Base-by-base conservation (phyloP, 306 rosid genomes). In the Rosa persica region DNA sequence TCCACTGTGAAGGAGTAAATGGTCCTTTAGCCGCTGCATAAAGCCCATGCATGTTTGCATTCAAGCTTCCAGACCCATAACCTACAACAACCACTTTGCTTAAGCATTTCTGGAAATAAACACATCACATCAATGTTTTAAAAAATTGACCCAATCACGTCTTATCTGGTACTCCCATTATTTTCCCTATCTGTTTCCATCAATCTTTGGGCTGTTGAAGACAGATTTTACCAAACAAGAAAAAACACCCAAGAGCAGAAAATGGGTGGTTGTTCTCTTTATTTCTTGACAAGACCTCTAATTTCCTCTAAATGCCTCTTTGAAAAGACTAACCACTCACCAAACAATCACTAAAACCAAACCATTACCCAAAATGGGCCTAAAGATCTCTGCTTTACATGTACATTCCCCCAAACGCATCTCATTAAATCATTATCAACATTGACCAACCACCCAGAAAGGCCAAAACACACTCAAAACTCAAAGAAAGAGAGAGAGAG, bases 1-100 rank as follows among this genome's bases (percentile, higher is more conserved):
- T 72, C 91, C 91, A 85, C 72, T 88, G 91, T n/a, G 86, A 88
- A 30, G 85, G 87, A 58, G 86, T 88, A 79, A 88, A 88, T 67
- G 86, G 87, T 48, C 84, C 91, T 83, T 83, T 83, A 20, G 46
- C 74, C 55, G 81, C 84, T 27, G 80, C 67, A 65, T 67, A 69
- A 76, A 61, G 17, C 79, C 54, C 91, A 83, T 81, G 87, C 87
- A 85, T 79, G 86, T 77, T 71, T 66, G 76, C 69, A 79, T 74
- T 87, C 77, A 73, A 70, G 80, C 82, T 78, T 76, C 83, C 87
- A 51, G 81, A 76, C 58, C 81, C 88, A 78, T 65, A 85, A 60
- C 71, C 90, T 87, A 49, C 27, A 61, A 57, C 12, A 54, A 49
- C 42, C 38, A 76, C 68, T 39, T 58, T 74, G 40, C 76, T 49